Conservation (phyloP, 192 early-diverging fungal species). For the Coemansia sp. region DNA sequence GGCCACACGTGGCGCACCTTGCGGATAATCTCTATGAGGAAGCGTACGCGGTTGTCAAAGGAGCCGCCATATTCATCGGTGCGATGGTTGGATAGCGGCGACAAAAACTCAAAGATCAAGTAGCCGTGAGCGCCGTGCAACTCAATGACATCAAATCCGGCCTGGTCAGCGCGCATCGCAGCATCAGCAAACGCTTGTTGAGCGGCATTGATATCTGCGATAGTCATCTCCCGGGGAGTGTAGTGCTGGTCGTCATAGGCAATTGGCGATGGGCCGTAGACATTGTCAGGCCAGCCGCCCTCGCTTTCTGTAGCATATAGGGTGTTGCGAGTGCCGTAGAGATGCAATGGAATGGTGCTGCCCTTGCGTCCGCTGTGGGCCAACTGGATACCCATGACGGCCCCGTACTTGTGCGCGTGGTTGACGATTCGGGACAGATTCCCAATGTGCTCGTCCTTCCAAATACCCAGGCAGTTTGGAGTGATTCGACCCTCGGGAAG, state of each 20-base stretch:
- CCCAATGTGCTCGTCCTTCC: slow-evolving; percentile 74
- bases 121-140: slow-evolving; percentile 92
- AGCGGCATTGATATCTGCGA: slow-evolving; percentile 67
- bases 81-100: slow-evolving; percentile 76
- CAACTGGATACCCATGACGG: slow-evolving; percentile 68
- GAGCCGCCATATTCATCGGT: slow-evolving; percentile 91
- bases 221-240: slow-evolving; percentile 54
- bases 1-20: slow-evolving; percentile 72
- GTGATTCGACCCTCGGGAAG: slow-evolving; percentile 73
- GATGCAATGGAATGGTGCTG: slow-evolving; percentile 22
- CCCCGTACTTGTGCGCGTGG: slow-evolving; percentile 63
- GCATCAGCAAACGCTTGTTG: slow-evolving; percentile 63
- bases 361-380: slow-evolving; percentile 83
- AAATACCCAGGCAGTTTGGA: slow-evolving; percentile 75
- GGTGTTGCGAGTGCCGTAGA: background rate
- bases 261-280: slow-evolving; percentile 63
- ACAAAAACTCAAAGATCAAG: slow-evolving; percentile 76
- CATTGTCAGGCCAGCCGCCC: slow-evolving; percentile 72
- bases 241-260: slow-evolving; percentile 34
- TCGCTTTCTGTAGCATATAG: slow-evolving; percentile 15
- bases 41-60: slow-evolving; percentile 82
- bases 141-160: slow-evolving; percentile 86
- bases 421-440: slow-evolving; percentile 48
- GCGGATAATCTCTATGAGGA: slow-evolving; percentile 66
- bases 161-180: slow-evolving; percentile 67